These are phyloP conservation scores for Hanseniaspora guilliermondii DNA, from an alignment of 805 yeast species.

Conservation along the genomic window DNA sequence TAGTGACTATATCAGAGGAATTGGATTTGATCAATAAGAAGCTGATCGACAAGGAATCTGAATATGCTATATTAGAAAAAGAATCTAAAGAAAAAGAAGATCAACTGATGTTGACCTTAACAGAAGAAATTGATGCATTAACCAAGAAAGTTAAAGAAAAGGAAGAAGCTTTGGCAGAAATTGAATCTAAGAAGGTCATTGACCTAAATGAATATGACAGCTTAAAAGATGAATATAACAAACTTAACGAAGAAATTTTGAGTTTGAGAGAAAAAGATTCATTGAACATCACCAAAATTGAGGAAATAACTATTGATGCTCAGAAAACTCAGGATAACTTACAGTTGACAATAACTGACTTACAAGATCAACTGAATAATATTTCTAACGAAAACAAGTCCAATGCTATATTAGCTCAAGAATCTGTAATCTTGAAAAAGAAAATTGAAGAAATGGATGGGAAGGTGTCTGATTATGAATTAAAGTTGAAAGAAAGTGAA, in stretches of 20 bases:
- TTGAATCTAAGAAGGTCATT: constrained; percentile 1
- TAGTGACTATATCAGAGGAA: constrained; percentile 11
- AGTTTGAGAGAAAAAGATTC: constrained; percentile 20
- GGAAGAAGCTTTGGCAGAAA: constrained; percentile 2
- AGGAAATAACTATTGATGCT: constrained; percentile 19
- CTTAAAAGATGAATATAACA: constrained; percentile 20
- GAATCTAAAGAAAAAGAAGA: constrained; percentile 2
- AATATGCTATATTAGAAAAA: constrained; percentile 1
- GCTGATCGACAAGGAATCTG: constrained; percentile 14
- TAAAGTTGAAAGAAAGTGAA: constrained; percentile 3
- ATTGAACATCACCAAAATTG: constrained; percentile 25
- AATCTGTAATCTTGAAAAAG: constrained; percentile 18
- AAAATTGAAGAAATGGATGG: constrained; percentile 23
- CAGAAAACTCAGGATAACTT: not conserved
- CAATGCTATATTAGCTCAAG: constrained; percentile 6
- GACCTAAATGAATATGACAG: constrained; percentile 4
- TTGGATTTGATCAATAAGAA: constrained; percentile 6
- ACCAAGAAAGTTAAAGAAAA: not conserved
- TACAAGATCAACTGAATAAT: not conserved
- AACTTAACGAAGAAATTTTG: constrained; percentile 7
- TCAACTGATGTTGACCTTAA: not conserved
- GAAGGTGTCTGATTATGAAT: constrained; percentile 11
- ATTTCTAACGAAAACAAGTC: not conserved
- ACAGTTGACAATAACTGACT: not conserved
- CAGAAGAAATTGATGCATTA: constrained; percentile 2